These are phyloP conservation scores for Calocybe gambosa DNA, from an alignment of 1,284 basidiomycete species.

Conservation along the genomic window DNA sequence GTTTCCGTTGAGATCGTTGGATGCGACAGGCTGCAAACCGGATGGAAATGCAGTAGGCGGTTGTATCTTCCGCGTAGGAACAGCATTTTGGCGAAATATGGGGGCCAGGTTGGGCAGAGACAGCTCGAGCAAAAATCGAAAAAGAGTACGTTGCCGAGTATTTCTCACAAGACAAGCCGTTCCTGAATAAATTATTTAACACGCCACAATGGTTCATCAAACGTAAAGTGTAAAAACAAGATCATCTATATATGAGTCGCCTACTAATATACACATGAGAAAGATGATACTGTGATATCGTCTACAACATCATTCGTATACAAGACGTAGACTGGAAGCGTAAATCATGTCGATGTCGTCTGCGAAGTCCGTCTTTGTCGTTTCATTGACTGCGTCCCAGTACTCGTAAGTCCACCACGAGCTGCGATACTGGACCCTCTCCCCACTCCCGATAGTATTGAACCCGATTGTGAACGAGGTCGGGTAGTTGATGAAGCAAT, in stretches of 20 bases:
- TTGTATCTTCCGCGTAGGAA: slow-evolving; percentile 38
- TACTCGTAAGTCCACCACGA: slow-evolving; percentile 23
- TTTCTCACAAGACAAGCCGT: slow-evolving; percentile 8
- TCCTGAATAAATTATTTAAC: slow-evolving; percentile 1
- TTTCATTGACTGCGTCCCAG: slow-evolving; percentile 56
- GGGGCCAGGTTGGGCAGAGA: slow-evolving; percentile 34
- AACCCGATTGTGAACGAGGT: slow-evolving; percentile 58
- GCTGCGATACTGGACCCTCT: slow-evolving; percentile 30
- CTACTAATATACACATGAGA: slow-evolving; percentile 18
- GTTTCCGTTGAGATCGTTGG: slow-evolving; percentile 38
- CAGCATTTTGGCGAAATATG: slow-evolving; percentile 40
- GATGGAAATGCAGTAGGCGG: slow-evolving; percentile 47
- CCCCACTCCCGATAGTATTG: slow-evolving; percentile 39
- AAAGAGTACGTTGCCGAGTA: background rate
- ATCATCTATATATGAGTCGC: slow-evolving; percentile 9
- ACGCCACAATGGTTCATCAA: slow-evolving; percentile 10
- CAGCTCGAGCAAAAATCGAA: slow-evolving; percentile 3
- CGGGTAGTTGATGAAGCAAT: slow-evolving; percentile 62
- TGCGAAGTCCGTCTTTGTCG: slow-evolving; percentile 72
- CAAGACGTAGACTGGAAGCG: slow-evolving; percentile 11
- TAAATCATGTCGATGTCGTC: slow-evolving; percentile 19
- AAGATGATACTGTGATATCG: slow-evolving; percentile 18
- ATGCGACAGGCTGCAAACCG: slow-evolving; percentile 49
- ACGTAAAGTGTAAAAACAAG: slow-evolving; percentile 6
- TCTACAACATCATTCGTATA: slow-evolving; percentile 16